A percentile compares a stretch with the other conserved stretches of the same genome.
phyloP scores from a whole-genome alignment of 164 flowering plant species.

The Houttuynia cordata region DNA sequence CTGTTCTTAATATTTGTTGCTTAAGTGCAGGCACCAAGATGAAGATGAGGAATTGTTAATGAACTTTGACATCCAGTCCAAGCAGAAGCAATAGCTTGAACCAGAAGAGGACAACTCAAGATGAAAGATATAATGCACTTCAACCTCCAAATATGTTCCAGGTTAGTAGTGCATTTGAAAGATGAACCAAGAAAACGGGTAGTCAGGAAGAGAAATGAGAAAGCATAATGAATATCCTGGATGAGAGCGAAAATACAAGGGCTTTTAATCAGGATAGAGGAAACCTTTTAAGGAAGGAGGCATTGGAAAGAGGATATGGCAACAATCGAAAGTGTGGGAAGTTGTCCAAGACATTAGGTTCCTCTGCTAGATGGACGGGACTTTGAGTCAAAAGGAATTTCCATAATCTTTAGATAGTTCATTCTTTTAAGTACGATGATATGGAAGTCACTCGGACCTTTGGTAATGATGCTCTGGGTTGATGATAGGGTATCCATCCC shows the following conservation, averaged over 20 bases:
- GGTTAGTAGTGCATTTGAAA: conserved; percentile 8
- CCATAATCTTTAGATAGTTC: neutral
- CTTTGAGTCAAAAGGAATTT: conserved; percentile 16
- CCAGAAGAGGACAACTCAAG: conserved; percentile 25
- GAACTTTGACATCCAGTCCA: too few species aligned
- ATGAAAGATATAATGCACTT: conserved; percentile 48
- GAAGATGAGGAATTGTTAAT: conserved; percentile 86
- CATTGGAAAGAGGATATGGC: too few species aligned
- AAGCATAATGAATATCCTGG: conserved; percentile 17
- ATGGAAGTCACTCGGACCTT: conserved; percentile 57
- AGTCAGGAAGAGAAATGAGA: conserved; percentile 38
- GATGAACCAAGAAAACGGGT: conserved; percentile 63
- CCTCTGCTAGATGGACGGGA: conserved; percentile 26
- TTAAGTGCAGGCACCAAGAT: conserved; percentile 35
- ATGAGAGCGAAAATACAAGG: conserved; percentile 14
- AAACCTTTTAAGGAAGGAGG: neutral
- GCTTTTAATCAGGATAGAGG: conserved; percentile 16
- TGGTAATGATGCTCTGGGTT: conserved; percentile 88
- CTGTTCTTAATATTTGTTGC: too few species aligned
- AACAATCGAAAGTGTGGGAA: conserved; percentile 4
- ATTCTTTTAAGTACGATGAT: conserved; percentile 48
- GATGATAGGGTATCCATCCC: conserved; percentile 91
- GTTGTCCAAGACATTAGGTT: conserved; percentile 6
- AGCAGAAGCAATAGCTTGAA: too few species aligned
- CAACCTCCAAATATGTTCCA: conserved; percentile 9